Base-by-base conservation (phyloP, 306 rosid genomes). In the Cyamopsis tetragonoloba region DNA sequence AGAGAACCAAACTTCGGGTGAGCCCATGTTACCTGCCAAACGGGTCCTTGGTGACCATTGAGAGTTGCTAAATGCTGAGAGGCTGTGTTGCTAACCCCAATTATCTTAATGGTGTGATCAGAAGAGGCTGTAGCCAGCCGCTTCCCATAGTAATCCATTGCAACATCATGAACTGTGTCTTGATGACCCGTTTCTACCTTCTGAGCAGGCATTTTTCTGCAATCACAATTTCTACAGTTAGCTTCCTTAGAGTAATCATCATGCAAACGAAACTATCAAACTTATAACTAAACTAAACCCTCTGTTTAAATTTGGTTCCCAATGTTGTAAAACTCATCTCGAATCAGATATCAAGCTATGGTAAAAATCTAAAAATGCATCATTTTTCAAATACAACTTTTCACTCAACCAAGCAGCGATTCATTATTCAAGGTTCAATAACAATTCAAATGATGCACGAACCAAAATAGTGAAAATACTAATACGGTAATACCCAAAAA, bases 11-110 rank as follows among this genome's bases (percentile, higher is more conserved):
- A 87, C 57, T 85, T 87, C 0, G 90, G 95, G 78, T 87, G 90
- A 53, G 95, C 95, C 95, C 95, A 85, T n/a, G 64, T 83, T 9
- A 80, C 88, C 70, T 88, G 88, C 91, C 91, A 85, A 17, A 88
- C 91, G 1, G 91, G 88, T 51, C 95, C 95, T 77, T 77, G 88
- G 65, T 88, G 87, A 81, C 88, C 87, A 1, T 81, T 68, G 27
- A 88, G 68, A 2, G 91, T 88, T 1, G 91, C 88, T 3, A 88
- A 84, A 74, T 83, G 91, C 46, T 88, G 95, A 35, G 88, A 85
- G 56, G 85, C 81, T 0, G 82, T 51, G 54, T 69, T 85, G 78
- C 84, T 81, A 59, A 83, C 88, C 32, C 88, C 95, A 26, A 79
- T 75, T 64, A 88, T 88, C 85, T 85, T 88, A 23, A 88, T 77